phyloP scores from a whole-genome alignment of 805 yeast species.

The Kodamaea kaohsiungensis region DNA sequence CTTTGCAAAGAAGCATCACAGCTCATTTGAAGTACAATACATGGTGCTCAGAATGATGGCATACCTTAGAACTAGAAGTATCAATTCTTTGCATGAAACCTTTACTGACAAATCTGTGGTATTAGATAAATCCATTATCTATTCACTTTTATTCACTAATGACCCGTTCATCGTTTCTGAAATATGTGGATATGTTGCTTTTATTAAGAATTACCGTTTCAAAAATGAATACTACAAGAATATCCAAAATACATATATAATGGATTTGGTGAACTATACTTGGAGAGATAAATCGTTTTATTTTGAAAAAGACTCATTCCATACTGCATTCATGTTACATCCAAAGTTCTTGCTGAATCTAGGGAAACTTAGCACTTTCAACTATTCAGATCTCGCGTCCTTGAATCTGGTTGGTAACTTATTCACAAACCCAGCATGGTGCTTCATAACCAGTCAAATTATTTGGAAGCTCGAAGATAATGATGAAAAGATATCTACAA shows the following conservation, averaged over 20 bases:
- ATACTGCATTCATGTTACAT: constrained; percentile 42
- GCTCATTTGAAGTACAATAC: neutral
- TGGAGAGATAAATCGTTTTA: constrained; percentile 60
- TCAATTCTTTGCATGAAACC: neutral
- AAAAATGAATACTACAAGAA: constrained; percentile 23
- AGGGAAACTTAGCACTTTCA: constrained; percentile 30
- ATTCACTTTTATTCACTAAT: constrained; percentile 38
- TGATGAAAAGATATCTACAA: constrained; percentile 24
- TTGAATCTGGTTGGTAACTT: constrained; percentile 39
- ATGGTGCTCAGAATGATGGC: neutral
- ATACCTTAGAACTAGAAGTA: neutral
- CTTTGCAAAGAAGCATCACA: neutral
- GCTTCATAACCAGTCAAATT: constrained; percentile 43
- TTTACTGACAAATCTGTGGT: constrained; percentile 23
- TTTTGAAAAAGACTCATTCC: constrained; percentile 27
- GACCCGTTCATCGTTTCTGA: constrained; percentile 49
- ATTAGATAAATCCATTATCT: constrained; percentile 41
- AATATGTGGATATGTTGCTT: constrained; percentile 47
- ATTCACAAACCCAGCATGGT: constrained; percentile 54
- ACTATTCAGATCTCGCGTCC: constrained; percentile 30
- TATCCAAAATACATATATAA: constrained; percentile 50
- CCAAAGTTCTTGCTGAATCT: constrained; percentile 31
- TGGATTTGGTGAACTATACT: constrained; percentile 54
- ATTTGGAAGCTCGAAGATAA: constrained; percentile 50
- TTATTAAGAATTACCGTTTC: constrained; percentile 37